Base-by-base conservation (phyloP, 371 early-diverging fungal species). In the Aphelidium insulamus region DNA sequence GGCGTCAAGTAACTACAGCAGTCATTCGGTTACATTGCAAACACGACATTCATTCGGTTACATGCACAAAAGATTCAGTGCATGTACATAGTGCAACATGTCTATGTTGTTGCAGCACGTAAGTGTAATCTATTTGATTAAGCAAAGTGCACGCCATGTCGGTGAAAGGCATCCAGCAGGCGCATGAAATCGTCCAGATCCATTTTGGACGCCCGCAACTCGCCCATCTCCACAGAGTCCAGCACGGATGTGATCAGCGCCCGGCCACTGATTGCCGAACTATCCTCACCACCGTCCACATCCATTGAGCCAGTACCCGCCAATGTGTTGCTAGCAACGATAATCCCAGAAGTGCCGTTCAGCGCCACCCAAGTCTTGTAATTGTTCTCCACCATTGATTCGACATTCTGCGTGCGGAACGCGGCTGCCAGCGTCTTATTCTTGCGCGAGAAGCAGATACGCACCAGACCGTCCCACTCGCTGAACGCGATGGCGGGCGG, bases 381-480 rank as follows among this genome's bases (percentile, higher is more conserved):
- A 55, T 94, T 94, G 36, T 77, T 70, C 51, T 84, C 84, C 14
- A 87, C 49, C 72, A 87, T 77, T 31, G 75, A 72, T 50, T 87
- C 45, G 4, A 90, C 72, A 3, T 74, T 57, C 2, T 69, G 62
- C 18, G 77, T 74, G 52, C 87, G 90, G 55, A 99, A 94, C 44
- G 75, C 88, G 18, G 86, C 79, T 2, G 71, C 54, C 30, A 95
- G 53, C 0, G 85, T 88, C 66, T 95, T 98, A 66, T 99, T 90
- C 57, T 97, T 98, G 49, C 99, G 62, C 9, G 69, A 66, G 52
- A 99, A 99, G 28, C 83, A 49, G 34, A 97, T 79, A 39, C 95
- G 80, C 47, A 98, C 54, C 43, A 99, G 46, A 30, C 92, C 94
- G 57, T 98, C 97, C 73, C 91, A 99, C 50, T 98, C 98, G 39